Evolutionary conservation across 306 rosid genomes (phyloP).

Genomic region (Rosa persica): DNA sequence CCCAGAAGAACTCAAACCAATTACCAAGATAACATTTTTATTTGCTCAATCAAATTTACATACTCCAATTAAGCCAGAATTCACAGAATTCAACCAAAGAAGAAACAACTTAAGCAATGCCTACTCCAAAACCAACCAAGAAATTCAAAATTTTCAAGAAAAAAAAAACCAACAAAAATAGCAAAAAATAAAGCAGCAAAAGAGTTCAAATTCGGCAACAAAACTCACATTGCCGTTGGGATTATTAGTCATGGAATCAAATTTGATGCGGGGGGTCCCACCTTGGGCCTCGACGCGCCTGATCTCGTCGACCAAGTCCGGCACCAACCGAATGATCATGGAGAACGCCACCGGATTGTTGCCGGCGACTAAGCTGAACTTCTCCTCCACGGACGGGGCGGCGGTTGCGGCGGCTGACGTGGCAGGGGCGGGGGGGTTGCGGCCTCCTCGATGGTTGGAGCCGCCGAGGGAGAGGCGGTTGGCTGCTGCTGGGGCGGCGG

Average conservation of each 20-base stretch:
- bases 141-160: background rate
- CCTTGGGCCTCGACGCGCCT: slow-evolving; percentile 85
- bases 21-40: background rate
- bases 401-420: slow-evolving; percentile 34
- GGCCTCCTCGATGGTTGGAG: slow-evolving; percentile 33
- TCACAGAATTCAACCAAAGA: background rate
- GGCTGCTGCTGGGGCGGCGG: slow-evolving; percentile 23
- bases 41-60: background rate
- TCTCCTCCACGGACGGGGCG: slow-evolving; percentile 64
- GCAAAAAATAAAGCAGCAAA: background rate
- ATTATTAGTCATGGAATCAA: slow-evolving; percentile 52
- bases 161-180: background rate
- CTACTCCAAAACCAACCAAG: background rate
- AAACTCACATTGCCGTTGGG: slow-evolving; percentile 70
- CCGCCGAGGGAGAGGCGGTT: slow-evolving; percentile 65
- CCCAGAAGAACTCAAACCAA: background rate
- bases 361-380: slow-evolving; percentile 68
- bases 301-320: slow-evolving; percentile 92
- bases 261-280: slow-evolving; percentile 79
- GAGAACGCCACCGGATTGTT: slow-evolving; percentile 69
- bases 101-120: background rate
- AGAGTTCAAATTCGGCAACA: background rate
- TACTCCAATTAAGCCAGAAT: background rate
- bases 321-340: slow-evolving; percentile 77
- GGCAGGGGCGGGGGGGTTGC: slow-evolving; percentile 33